A percentile compares a stretch with the other conserved stretches of the same genome.
Evolutionary conservation across 2,329 filamentous ascomycete genomes (phyloP).

Genomic region (Fusarium sp.): DNA sequence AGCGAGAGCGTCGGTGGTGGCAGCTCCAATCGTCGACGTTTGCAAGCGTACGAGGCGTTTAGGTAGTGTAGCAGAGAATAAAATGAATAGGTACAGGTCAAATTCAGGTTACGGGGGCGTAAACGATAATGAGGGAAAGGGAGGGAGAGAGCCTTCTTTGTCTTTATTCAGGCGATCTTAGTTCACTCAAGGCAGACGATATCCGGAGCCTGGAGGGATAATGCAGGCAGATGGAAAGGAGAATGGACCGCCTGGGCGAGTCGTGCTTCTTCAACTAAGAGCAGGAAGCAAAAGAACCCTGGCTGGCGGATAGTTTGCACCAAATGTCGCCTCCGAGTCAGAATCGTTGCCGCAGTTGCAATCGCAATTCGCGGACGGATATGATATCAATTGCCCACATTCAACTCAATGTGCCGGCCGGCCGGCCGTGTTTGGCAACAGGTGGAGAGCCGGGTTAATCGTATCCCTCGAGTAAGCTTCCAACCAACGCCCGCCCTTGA

Average conservation of each 20-base stretch:
- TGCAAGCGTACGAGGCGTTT: slow-evolving; percentile 42
- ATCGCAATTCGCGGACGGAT: slow-evolving; percentile 22
- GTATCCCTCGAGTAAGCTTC: slow-evolving; percentile 31
- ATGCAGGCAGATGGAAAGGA: slow-evolving; percentile 10
- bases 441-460: slow-evolving; percentile 33
- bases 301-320: slow-evolving; percentile 20
- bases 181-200: slow-evolving; percentile 14
- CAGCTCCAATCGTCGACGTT: slow-evolving; percentile 23
- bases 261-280: slow-evolving; percentile 21
- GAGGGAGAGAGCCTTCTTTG: slow-evolving; percentile 25
- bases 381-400: slow-evolving; percentile 1
- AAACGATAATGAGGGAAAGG: slow-evolving; percentile 14
- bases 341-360: slow-evolving; percentile 23
- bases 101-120: slow-evolving; percentile 34
- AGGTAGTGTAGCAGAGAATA: slow-evolving; percentile 35
- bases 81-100: slow-evolving; percentile 38
- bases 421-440: slow-evolving; percentile 35
- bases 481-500: slow-evolving; percentile 23
- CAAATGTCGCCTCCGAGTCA: slow-evolving; percentile 33
- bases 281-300: neutral
- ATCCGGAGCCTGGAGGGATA: neutral
- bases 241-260: slow-evolving; percentile 19
- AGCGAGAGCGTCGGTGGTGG: slow-evolving; percentile 6
- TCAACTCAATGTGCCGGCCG: slow-evolving; percentile 21
- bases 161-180: slow-evolving; percentile 11